A percentile compares a stretch with the other conserved stretches of the same genome.
These are phyloP conservation scores for Linanthus parryae DNA, from an alignment of 148 eudicot genomes.

Conservation along the genomic window DNA sequence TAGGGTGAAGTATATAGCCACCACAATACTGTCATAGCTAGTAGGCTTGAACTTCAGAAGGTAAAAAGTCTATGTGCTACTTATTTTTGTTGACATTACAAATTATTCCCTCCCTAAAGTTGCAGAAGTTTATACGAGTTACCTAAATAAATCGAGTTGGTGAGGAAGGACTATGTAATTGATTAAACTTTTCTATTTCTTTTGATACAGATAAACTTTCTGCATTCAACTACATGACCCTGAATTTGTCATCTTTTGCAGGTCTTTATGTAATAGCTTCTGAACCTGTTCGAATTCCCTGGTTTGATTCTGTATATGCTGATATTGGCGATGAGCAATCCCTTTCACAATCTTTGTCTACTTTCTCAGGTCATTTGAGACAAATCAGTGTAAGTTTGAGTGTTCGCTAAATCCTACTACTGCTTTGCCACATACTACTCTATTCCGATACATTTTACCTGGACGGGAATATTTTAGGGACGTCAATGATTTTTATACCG, in stretches of 20 bases:
- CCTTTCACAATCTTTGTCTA: constrained; percentile 88
- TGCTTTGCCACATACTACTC: background rate
- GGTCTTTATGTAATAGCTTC: constrained; percentile 84
- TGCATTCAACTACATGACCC: background rate
- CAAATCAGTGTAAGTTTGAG: constrained; percentile 76
- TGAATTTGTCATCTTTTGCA: constrained; percentile 29
- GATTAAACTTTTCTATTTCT: background rate
- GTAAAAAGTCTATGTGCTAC: too few relatives aligned
- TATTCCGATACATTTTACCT: too few relatives aligned
- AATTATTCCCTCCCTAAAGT: too few relatives aligned
- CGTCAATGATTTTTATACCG: too few relatives aligned
- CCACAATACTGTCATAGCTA: too few relatives aligned
- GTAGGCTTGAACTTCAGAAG: too few relatives aligned
- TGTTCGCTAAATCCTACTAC: background rate
- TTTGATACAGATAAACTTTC: background rate
- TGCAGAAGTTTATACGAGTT: too few relatives aligned
- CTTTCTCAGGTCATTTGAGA: constrained; percentile 95
- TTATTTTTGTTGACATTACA: too few relatives aligned
- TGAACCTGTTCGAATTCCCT: constrained; percentile 73
- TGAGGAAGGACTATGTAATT: background rate
- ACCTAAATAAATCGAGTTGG: constrained; percentile 2
- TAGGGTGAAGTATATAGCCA: too few relatives aligned
- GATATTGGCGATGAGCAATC: constrained; percentile 99
- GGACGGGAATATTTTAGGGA: background rate
- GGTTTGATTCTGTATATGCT: constrained; percentile 93